Percentiles rank a stretch among this genome's conserved stretches.
These are phyloP conservation scores for Fonsecaea pugnacius DNA, from an alignment of 2,329 filamentous ascomycete genomes.

Conservation along the genomic window DNA sequence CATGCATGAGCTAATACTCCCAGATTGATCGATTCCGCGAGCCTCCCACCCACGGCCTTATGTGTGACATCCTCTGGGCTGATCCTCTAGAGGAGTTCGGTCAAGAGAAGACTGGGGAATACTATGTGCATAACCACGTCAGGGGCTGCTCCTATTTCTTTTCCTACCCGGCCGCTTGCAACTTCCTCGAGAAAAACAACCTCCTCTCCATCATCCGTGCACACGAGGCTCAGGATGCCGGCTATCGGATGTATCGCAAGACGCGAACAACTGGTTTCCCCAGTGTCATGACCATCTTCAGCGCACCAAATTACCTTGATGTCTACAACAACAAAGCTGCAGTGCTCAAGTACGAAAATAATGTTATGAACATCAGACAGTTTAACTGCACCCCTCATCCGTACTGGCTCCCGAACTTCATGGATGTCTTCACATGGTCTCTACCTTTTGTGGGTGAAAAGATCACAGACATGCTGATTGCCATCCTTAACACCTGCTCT, in stretches of 20 bases:
- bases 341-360: slow-evolving; percentile 99
- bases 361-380: slow-evolving; percentile 99
- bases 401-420: slow-evolving; percentile 99
- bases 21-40: slow-evolving; percentile 97
- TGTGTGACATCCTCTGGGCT: slow-evolving; percentile 99
- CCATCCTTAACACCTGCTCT: slow-evolving; percentile 97
- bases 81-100: slow-evolving; percentile 98
- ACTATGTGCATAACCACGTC: slow-evolving; percentile 97
- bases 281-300: slow-evolving; percentile 99
- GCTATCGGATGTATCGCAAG: slow-evolving; percentile 99
- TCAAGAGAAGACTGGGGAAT: slow-evolving; percentile 97
- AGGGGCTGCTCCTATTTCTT: slow-evolving; percentile 99
- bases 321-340: slow-evolving; percentile 99
- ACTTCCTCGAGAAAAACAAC: slow-evolving; percentile 99
- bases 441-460: slow-evolving; percentile 98
- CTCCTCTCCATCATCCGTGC: slow-evolving; percentile 94
- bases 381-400: slow-evolving; percentile 99
- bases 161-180: slow-evolving; percentile 94
- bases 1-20: slow-evolving; percentile 34
- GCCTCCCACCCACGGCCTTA: slow-evolving; percentile 93
- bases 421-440: slow-evolving; percentile 99
- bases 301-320: slow-evolving; percentile 96
- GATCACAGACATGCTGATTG: slow-evolving; percentile 99
- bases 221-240: slow-evolving; percentile 97
- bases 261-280: slow-evolving; percentile 97